Evolutionary conservation across 2,329 filamentous ascomycete species (phyloP).

Genomic region (Fusarium algeriense): DNA sequence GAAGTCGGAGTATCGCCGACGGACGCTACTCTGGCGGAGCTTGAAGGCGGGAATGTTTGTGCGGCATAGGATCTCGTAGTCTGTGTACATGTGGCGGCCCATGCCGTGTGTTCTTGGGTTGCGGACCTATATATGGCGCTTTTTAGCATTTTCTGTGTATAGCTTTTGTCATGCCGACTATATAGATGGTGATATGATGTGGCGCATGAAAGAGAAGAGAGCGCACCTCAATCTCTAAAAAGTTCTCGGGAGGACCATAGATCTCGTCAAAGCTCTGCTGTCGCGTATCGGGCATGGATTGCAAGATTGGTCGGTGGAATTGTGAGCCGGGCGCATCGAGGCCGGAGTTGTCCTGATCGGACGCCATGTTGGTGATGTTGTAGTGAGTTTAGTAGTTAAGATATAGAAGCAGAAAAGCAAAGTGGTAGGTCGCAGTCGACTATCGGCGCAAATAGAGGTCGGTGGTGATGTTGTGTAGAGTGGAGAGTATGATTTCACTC

Average conservation of each 20-base stretch:
- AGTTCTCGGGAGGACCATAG: constrained; percentile 98
- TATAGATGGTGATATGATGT: background rate
- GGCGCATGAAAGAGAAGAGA: background rate
- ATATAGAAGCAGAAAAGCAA: background rate
- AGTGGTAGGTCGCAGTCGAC: background rate
- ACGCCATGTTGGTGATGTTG: constrained; percentile 58
- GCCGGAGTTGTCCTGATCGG: constrained; percentile 52
- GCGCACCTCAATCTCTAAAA: constrained; percentile 92
- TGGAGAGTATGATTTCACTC: constrained; percentile 17
- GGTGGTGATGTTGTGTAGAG: constrained; percentile 24
- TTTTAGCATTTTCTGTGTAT: constrained; percentile 9
- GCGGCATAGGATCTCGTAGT: constrained; percentile 97
- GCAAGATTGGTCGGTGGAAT: constrained; percentile 67
- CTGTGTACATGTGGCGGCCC: constrained; percentile 96
- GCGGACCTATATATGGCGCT: constrained; percentile 73
- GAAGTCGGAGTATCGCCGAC: constrained; percentile 96
- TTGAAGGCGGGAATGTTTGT: constrained; percentile 99
- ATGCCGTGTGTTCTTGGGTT: constrained; percentile 95
- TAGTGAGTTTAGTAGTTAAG: background rate
- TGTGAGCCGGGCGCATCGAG: constrained; percentile 50
- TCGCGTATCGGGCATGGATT: constrained; percentile 78
- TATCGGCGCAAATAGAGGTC: background rate
- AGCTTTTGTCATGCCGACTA: background rate
- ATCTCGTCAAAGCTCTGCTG: constrained; percentile 99
- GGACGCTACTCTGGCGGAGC: constrained; percentile 87